Evolutionary conservation across 1,139 yeast genomes (phyloP).

Genomic region (Hyphopichia fennica): DNA sequence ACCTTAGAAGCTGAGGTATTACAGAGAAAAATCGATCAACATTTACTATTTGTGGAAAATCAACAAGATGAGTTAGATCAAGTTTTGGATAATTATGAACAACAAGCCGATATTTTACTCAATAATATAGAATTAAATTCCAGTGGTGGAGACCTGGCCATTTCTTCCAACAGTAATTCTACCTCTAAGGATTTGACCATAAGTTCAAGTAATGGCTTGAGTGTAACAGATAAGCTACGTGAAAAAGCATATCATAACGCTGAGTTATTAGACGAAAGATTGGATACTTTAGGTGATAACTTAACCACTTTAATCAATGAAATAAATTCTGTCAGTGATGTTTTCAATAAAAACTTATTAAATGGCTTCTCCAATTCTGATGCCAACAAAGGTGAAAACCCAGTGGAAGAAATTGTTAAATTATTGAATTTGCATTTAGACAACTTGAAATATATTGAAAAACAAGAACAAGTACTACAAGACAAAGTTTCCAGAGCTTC

Average conservation of each 20-base stretch:
- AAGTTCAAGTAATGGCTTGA: constrained; percentile 21
- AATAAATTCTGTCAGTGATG: constrained; percentile 82
- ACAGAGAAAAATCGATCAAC: constrained; percentile 84
- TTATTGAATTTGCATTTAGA: constrained; percentile 86
- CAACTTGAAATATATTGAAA: constrained; percentile 84
- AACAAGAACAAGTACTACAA: constrained; percentile 66
- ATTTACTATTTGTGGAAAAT: constrained; percentile 77
- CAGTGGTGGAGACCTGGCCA: constrained; percentile 3
- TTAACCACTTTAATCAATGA: constrained; percentile 77
- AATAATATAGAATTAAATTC: constrained; percentile 38
- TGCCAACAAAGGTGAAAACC: constrained; percentile 39
- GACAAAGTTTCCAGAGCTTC: constrained; percentile 52
- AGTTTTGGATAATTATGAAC: constrained; percentile 80
- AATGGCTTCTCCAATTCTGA: constrained; percentile 23
- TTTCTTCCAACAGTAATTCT: constrained; percentile 4
- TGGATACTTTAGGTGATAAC: constrained; percentile 75
- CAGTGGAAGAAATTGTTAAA: constrained; percentile 67
- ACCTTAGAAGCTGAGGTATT: constrained; percentile 82
- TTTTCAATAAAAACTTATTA: constrained; percentile 61
- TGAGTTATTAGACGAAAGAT: constrained; percentile 77
- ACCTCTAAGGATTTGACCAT: constrained; percentile 3
- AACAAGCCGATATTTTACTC: constrained; percentile 68
- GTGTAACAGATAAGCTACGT: constrained; percentile 77
- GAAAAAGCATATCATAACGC: constrained; percentile 90
- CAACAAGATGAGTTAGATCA: constrained; percentile 92